Conservation (phyloP, 768 basidiomycete species). For the Candolleomyces efflorescens region DNA sequence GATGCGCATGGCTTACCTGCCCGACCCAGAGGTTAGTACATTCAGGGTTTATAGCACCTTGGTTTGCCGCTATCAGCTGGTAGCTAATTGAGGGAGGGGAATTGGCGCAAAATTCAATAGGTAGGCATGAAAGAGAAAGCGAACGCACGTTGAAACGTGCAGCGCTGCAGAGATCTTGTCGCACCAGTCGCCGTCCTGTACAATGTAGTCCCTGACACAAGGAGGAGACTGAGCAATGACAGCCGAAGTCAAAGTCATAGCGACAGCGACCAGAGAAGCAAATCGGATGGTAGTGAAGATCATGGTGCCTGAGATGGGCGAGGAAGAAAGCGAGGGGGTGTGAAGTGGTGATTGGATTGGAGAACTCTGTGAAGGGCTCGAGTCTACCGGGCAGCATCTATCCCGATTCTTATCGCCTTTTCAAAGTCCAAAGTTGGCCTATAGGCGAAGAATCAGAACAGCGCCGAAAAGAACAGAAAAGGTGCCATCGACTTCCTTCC, state of each 20-base stretch:
- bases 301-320: neutral
- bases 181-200: slow-evolving; percentile 51
- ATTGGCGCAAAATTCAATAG: neutral
- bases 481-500: too few relatives aligned
- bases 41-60: slow-evolving; percentile 39
- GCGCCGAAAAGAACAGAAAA: too few relatives aligned
- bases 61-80: slow-evolving; percentile 55
- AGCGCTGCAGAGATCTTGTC: slow-evolving; percentile 45
- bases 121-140: neutral
- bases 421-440: too few relatives aligned
- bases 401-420: too few relatives aligned
- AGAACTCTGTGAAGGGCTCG: too few relatives aligned
- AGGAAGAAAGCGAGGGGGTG: neutral
- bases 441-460: too few relatives aligned
- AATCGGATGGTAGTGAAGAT: neutral
- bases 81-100: slow-evolving; percentile 28
- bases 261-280: neutral
- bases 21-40: slow-evolving; percentile 57
- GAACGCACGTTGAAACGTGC: slow-evolving; percentile 43
- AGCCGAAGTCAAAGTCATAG: neutral
- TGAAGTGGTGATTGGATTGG: too few relatives aligned
- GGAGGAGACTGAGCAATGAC: neutral
- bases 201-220: slow-evolving; percentile 52
- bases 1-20: too few relatives aligned
- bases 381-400: too few relatives aligned